phyloP scores from a whole-genome alignment of 1,284 basidiomycete species.

The Ustilago sp. region DNA sequence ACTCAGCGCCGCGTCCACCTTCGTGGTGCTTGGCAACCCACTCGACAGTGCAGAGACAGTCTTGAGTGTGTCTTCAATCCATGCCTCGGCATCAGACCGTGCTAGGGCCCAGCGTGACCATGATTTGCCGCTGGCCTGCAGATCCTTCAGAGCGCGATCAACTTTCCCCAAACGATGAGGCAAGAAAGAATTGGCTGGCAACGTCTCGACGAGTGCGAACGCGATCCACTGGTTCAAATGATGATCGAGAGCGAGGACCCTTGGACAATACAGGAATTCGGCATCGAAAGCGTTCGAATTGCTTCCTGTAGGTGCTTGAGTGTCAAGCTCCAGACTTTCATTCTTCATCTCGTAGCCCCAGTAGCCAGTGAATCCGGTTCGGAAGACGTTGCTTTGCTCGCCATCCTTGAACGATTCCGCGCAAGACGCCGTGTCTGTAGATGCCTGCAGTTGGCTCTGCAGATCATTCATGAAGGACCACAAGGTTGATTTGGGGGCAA shows the following conservation, averaged over 20 bases:
- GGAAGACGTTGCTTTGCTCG: conserved; percentile 65
- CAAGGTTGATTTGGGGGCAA: conserved; percentile 30
- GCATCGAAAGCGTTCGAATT: conserved; percentile 58
- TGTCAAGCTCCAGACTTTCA: conserved; percentile 69
- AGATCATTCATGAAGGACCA: conserved; percentile 59
- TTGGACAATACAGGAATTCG: conserved; percentile 70
- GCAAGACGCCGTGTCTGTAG: conserved; percentile 13
- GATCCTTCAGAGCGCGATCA: conserved; percentile 13
- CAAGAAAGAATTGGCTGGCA: background rate
- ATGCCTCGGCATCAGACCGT: conserved; percentile 24
- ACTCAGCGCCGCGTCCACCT: conserved; percentile 11
- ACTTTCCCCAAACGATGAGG: conserved; percentile 12
- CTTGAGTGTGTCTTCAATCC: conserved; percentile 25
- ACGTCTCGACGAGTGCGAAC: conserved; percentile 58
- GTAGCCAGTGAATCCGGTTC: conserved; percentile 73
- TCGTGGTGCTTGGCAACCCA: background rate
- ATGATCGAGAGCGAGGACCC: conserved; percentile 70
- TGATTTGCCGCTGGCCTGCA: conserved; percentile 17
- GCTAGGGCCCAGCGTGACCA: conserved; percentile 25
- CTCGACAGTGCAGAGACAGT: conserved; percentile 2
- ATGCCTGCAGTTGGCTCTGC: conserved; percentile 44
- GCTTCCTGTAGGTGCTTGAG: conserved; percentile 9
- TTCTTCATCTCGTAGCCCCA: conserved; percentile 74
- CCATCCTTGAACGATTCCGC: conserved; percentile 6
- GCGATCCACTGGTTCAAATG: conserved; percentile 70